Percentiles rank a stretch among this genome's conserved stretches.
These are phyloP conservation scores for Ganoderma lucidum DNA, from an alignment of 1,284 basidiomycete genomes.

Conservation along the genomic window DNA sequence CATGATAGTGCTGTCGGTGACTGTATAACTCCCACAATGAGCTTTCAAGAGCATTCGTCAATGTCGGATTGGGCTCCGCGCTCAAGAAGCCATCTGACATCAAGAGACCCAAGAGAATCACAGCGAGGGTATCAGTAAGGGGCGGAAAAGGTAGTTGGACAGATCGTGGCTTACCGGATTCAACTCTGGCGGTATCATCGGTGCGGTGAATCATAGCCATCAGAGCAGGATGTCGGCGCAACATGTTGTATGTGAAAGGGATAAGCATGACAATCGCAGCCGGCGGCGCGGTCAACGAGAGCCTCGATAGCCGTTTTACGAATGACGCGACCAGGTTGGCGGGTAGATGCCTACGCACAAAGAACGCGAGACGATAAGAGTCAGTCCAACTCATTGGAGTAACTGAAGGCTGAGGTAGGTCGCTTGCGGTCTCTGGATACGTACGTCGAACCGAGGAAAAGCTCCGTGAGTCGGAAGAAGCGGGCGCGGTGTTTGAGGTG, in stretches of 20 bases:
- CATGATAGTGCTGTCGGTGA: constrained; percentile 86
- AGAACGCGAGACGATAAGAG: neutral
- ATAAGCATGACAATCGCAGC: constrained; percentile 91
- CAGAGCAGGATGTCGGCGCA: constrained; percentile 91
- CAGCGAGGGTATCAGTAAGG: neutral
- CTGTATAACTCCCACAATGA: constrained; percentile 93
- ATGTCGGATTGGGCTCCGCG: constrained; percentile 76
- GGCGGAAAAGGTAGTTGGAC: constrained; percentile 6
- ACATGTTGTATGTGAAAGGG: constrained; percentile 94
- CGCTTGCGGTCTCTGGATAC: constrained; percentile 40
- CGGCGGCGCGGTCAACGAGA: constrained; percentile 88
- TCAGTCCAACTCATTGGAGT: neutral
- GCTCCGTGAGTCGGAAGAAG: constrained; percentile 93
- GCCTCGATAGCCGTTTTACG: constrained; percentile 88
- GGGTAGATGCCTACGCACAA: constrained; percentile 78
- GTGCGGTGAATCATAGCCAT: constrained; percentile 92
- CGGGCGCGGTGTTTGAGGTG: constrained; percentile 94
- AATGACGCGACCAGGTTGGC: constrained; percentile 92
- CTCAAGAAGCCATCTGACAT: constrained; percentile 80
- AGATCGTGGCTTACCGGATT: constrained; percentile 45
- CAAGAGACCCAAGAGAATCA: neutral
- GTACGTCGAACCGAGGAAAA: constrained; percentile 91
- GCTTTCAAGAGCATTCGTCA: constrained; percentile 83
- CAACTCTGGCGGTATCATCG: constrained; percentile 52
- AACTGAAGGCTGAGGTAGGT: neutral